Evolutionary conservation across 2,329 filamentous ascomycete species (phyloP).

Genomic region (Trichophyton equinum): DNA sequence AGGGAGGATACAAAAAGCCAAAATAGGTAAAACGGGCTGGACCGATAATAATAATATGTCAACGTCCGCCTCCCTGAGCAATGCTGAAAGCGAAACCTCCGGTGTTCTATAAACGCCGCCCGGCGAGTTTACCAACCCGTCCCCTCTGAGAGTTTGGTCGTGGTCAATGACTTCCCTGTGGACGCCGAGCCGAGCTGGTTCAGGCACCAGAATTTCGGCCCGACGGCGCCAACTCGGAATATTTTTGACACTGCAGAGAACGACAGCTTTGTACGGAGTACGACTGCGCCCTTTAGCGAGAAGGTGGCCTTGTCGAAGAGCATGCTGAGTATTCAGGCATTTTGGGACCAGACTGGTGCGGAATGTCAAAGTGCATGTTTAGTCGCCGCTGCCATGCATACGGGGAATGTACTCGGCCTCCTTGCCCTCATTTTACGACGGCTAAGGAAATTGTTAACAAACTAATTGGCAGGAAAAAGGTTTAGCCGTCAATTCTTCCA

Average conservation of each 20-base stretch:
- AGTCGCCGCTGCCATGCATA: background rate
- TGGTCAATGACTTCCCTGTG: background rate
- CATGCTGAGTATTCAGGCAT: too few species aligned
- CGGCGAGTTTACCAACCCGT: background rate
- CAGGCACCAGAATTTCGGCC: conserved; percentile 4
- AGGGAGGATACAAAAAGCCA: background rate
- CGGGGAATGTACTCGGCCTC: too few species aligned
- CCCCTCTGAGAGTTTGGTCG: background rate
- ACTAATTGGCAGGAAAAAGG: background rate
- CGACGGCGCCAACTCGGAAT: background rate
- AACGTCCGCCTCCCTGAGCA: background rate
- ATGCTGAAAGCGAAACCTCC: background rate
- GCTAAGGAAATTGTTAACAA: background rate
- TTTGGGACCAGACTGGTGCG: background rate
- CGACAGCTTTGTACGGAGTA: background rate
- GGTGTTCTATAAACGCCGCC: background rate
- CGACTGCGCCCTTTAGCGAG: background rate
- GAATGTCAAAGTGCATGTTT: too few species aligned
- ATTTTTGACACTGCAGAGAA: background rate
- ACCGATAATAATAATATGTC: background rate
- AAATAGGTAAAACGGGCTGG: background rate
- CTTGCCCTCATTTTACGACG: too few species aligned
- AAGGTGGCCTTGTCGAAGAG: background rate
- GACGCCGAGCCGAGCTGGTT: background rate
- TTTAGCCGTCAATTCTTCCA: background rate